These are phyloP conservation scores for Jasminum sambac DNA, from an alignment of 257 asterid genomes.

Conservation along the genomic window DNA sequence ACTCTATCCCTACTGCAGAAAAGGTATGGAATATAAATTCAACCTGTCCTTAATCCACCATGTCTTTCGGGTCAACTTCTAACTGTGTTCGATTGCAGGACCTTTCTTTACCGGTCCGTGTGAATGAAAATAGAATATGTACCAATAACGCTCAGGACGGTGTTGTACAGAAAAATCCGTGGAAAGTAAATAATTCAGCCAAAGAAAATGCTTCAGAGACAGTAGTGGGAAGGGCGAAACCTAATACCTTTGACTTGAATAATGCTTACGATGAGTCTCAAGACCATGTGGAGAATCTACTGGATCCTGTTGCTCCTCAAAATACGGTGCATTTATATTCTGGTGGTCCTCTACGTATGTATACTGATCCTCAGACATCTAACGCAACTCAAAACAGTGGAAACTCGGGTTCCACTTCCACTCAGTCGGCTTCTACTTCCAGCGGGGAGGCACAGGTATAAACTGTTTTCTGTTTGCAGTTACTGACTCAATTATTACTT, in stretches of 20 bases:
- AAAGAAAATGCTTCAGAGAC: constrained; percentile 39
- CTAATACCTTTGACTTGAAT: constrained; percentile 74
- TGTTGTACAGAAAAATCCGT: constrained; percentile 28
- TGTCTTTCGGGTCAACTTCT: constrained; percentile 20
- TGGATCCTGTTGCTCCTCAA: constrained; percentile 35
- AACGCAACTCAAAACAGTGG: constrained; percentile 73
- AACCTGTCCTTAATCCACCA: background rate
- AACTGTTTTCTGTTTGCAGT: constrained; percentile 14
- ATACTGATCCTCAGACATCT: constrained; percentile 53
- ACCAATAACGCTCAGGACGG: constrained; percentile 42
- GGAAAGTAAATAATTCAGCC: constrained; percentile 35
- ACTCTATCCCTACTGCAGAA: constrained; percentile 29
- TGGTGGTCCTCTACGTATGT: constrained; percentile 47
- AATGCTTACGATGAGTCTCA: constrained; percentile 76
- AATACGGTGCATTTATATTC: constrained; percentile 39
- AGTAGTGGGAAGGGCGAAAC: constrained; percentile 37
- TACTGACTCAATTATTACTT: constrained; percentile 8
- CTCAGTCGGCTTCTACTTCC: constrained; percentile 80
- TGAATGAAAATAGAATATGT: constrained; percentile 18
- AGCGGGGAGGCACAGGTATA: constrained; percentile 88
- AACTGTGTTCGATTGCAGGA: constrained; percentile 37
- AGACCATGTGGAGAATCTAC: constrained; percentile 54
- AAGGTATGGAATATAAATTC: constrained; percentile 35
- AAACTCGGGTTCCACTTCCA: constrained; percentile 66
- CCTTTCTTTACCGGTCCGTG: constrained; percentile 16